phyloP scores from a whole-genome alignment of 73 alveolate genomes.

The Tetrahymena borealis region DNA sequence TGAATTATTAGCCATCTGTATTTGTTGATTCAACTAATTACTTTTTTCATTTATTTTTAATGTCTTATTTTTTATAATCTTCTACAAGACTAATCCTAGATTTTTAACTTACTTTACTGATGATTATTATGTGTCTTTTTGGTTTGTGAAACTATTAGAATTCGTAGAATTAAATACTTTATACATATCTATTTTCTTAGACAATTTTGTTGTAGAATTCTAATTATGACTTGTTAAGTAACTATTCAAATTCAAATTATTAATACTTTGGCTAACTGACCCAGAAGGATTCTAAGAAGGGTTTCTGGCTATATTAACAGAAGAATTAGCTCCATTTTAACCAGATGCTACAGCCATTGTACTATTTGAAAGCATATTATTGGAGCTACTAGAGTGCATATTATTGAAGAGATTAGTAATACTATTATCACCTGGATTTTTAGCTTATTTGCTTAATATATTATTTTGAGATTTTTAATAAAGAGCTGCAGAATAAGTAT shows the following conservation, averaged over 20 bases:
- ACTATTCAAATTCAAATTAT: neutral
- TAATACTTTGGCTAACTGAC: neutral
- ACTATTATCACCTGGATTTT: neutral
- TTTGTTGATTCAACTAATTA: neutral
- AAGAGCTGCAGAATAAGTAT: neutral
- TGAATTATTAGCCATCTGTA: neutral
- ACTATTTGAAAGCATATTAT: neutral
- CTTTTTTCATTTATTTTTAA: neutral
- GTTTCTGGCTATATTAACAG: neutral
- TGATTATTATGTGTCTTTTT: neutral
- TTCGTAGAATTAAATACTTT: neutral
- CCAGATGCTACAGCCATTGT: neutral
- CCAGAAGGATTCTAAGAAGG: neutral
- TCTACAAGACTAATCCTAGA: neutral
- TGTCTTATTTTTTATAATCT: neutral
- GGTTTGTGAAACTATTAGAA: neutral
- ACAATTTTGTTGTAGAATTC: neutral
- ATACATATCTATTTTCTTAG: neutral
- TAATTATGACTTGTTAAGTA: neutral
- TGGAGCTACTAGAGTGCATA: neutral
- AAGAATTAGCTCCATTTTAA: neutral
- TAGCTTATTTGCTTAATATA: neutral
- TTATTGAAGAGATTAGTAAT: neutral
- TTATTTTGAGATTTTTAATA: neutral
- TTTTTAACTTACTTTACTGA: neutral